Percentiles rank a stretch among this genome's conserved stretches.
phyloP scores from a whole-genome alignment of 1,139 yeast species.

The Keqinozyma sinolaborantium region DNA sequence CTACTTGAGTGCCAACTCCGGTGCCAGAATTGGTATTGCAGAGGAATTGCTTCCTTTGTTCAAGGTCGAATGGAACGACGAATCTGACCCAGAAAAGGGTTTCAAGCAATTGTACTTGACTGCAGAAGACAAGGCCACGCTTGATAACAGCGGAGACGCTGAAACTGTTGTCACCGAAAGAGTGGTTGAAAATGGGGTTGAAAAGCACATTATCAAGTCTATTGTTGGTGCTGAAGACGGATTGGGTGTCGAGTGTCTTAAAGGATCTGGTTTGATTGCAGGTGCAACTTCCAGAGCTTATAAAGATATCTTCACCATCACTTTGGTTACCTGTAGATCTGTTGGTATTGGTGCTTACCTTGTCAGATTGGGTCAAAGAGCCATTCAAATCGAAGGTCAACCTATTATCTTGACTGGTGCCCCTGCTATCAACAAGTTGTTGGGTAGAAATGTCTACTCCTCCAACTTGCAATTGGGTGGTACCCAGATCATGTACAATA shows the following conservation, averaged over 20 bases:
- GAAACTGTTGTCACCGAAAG: slow-evolving; percentile 72
- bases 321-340: slow-evolving; percentile 95
- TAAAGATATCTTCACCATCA: slow-evolving; percentile 93
- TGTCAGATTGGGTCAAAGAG: slow-evolving; percentile 97
- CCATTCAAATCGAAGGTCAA: slow-evolving; percentile 97
- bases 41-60: slow-evolving; percentile 88
- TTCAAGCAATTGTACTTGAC: slow-evolving; percentile 84
- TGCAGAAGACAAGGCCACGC: slow-evolving; percentile 58
- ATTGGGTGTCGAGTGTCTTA: slow-evolving; percentile 95
- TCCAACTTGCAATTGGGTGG: slow-evolving; percentile 98
- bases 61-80: slow-evolving; percentile 91
- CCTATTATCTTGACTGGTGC: slow-evolving; percentile 99
- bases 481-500: slow-evolving; percentile 96
- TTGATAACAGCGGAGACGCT: slow-evolving; percentile 58
- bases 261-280: slow-evolving; percentile 97
- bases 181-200: slow-evolving; percentile 80
- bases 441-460: slow-evolving; percentile 95
- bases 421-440: slow-evolving; percentile 92
- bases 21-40: slow-evolving; percentile 98
- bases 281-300: slow-evolving; percentile 98
- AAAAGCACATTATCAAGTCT: slow-evolving; percentile 74
- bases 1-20: slow-evolving; percentile 95
- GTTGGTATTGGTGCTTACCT: slow-evolving; percentile 99
- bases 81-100: slow-evolving; percentile 73
- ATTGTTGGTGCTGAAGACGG: slow-evolving; percentile 95